Conservation (phyloP, 106 monocot genomes). For the Apostasia ramifera region DNA sequence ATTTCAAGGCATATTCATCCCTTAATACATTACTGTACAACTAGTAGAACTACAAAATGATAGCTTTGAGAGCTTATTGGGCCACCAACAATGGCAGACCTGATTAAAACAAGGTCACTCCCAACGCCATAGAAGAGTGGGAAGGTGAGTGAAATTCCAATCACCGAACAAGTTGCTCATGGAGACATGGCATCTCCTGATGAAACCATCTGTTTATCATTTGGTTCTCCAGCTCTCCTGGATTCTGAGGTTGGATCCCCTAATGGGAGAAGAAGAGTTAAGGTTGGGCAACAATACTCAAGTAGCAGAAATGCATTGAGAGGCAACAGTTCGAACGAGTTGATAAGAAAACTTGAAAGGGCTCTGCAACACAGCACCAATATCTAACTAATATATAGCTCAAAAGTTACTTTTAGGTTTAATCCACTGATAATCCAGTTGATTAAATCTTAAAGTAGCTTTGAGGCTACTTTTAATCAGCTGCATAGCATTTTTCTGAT, state of each 20-base stretch:
- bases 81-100: constrained; percentile 3
- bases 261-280: not conserved
- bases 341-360: too few relatives aligned
- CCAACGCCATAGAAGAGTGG: not conserved
- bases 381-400: not conserved
- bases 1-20: not conserved
- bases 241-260: constrained; percentile 13
- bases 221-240: constrained; percentile 7
- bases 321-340: too few relatives aligned
- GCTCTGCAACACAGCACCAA: not conserved
- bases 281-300: not conserved
- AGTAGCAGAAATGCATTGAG: too few relatives aligned
- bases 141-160: not conserved
- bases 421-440: too few relatives aligned
- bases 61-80: constrained; percentile 9
- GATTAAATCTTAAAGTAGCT: too few relatives aligned
- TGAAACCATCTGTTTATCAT: constrained; percentile 14
- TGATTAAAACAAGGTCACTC: constrained; percentile 16
- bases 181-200: constrained; percentile 26
- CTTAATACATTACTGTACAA: constrained; percentile 10
- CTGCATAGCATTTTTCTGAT: too few relatives aligned
- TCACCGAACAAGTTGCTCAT: not conserved
- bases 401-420: too few relatives aligned
- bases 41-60: constrained; percentile 16
- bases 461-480: too few relatives aligned